These are phyloP conservation scores for Lathyrus oleraceus DNA, from an alignment of 306 rosid species.

Conservation along the genomic window DNA sequence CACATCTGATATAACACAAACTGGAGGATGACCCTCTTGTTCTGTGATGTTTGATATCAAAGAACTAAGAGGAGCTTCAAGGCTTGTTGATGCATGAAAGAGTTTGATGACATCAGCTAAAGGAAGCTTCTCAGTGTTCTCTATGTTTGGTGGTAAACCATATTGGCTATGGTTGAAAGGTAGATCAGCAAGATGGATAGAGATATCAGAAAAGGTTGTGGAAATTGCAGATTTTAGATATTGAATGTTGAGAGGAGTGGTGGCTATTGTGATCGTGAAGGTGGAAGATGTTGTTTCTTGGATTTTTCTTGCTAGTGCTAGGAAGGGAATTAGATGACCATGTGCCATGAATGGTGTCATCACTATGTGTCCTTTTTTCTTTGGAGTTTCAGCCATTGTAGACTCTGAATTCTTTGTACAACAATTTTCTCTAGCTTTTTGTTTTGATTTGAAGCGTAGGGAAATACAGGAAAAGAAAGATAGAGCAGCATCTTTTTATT, in stretches of 20 bases:
- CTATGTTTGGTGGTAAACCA: slow-evolving; percentile 58
- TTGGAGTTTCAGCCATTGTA: slow-evolving; percentile 29
- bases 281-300: slow-evolving; percentile 36
- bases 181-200: slow-evolving; percentile 45
- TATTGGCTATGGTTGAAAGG: slow-evolving; percentile 44
- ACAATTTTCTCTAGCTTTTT: neutral
- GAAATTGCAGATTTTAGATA: slow-evolving; percentile 51
- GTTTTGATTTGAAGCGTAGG: neutral
- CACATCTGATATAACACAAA: slow-evolving; percentile 49
- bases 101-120: slow-evolving; percentile 25
- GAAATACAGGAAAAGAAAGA: neutral
- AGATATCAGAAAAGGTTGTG: slow-evolving; percentile 7
- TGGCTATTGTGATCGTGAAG: slow-evolving; percentile 61
- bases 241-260: slow-evolving; percentile 64
- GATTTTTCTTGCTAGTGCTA: slow-evolving; percentile 58
- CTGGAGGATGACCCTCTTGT: slow-evolving; percentile 50
- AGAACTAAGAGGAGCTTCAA: slow-evolving; percentile 49
- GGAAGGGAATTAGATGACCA: slow-evolving; percentile 77
- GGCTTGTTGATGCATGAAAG: slow-evolving; percentile 44
- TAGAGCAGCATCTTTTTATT: neutral
- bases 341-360: slow-evolving; percentile 75
- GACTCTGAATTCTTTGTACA: neutral
- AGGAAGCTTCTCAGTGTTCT: slow-evolving; percentile 63
- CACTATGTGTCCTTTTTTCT: slow-evolving; percentile 45
- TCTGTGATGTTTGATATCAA: slow-evolving; percentile 40